A percentile compares a stretch with the other conserved stretches of the same genome.
Conservation (phyloP, 495 filamentous ascomycete species). For the Penicillium cosmopolitanum region DNA sequence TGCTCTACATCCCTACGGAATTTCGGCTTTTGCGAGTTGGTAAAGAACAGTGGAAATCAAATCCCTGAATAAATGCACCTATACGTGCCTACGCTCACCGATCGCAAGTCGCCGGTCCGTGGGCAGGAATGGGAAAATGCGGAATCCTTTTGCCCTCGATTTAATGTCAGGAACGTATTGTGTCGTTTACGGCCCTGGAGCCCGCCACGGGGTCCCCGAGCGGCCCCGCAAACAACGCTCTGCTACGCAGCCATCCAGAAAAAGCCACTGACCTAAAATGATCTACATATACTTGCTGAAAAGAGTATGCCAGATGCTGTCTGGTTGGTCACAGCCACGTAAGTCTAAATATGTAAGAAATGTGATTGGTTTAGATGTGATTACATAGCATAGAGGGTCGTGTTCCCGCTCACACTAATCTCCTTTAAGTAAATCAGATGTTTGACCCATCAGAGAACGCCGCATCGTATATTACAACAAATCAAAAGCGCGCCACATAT, state of each 20-base stretch:
- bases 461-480: slow-evolving; percentile 1
- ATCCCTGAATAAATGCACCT: too few species aligned
- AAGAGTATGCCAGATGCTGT: neutral
- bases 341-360: neutral
- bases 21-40: too few species aligned
- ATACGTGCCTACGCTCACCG: too few species aligned
- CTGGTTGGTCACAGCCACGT: neutral
- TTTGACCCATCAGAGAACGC: neutral
- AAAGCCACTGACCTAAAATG: neutral
- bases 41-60: too few species aligned
- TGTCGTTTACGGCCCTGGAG: neutral
- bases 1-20: too few species aligned
- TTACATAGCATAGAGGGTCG: neutral
- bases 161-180: neutral
- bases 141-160: too few species aligned
- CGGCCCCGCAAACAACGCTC: neutral
- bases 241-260: neutral
- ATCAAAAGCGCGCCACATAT: neutral
- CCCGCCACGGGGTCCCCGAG: neutral
- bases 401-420: neutral
- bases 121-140: too few species aligned
- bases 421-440: neutral
- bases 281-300: neutral
- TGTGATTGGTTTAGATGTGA: neutral
- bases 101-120: too few species aligned